These are phyloP conservation scores for Casaregolazyma lundiana DNA, from an alignment of 1,139 yeast genomes.

Conservation along the genomic window DNA sequence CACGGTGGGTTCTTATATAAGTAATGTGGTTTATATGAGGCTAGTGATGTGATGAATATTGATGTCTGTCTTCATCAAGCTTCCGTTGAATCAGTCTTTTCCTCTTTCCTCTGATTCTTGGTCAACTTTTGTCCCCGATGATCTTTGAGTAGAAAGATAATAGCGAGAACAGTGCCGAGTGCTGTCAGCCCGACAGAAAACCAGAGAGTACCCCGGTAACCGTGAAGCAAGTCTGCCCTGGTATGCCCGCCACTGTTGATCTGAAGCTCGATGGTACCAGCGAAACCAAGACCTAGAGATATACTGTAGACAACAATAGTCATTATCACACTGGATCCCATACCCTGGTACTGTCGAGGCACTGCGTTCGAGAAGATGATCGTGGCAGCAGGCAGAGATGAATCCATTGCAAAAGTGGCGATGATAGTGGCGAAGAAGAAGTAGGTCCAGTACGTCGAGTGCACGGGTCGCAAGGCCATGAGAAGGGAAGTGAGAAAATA, in stretches of 20 bases:
- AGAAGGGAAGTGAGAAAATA: conserved; percentile 41
- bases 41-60: too few relatives aligned
- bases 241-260: conserved; percentile 3
- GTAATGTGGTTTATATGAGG: background rate
- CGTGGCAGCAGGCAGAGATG: conserved; percentile 59
- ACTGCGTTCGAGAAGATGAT: conserved; percentile 46
- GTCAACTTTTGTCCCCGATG: background rate
- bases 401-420: conserved; percentile 57
- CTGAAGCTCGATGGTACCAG: conserved; percentile 46
- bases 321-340: conserved; percentile 58
- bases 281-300: conserved; percentile 57
- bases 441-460: conserved; percentile 50
- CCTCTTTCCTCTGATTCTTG: background rate
- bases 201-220: conserved; percentile 6
- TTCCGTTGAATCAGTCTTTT: too few relatives aligned
- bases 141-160: conserved; percentile 3
- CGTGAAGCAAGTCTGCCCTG: background rate
- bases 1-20: too few relatives aligned
- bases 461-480: conserved; percentile 43
- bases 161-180: conserved; percentile 1
- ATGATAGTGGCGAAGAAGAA: conserved; percentile 45
- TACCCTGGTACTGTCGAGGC: conserved; percentile 54
- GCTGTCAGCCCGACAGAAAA: conserved; percentile 2
- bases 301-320: conserved; percentile 59
- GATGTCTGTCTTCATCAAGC: too few relatives aligned